Evolutionary conservation across 352 stramenopile species (phyloP), one percentile per base, ranked within the genome.

Genomic region (Pilasporangium apinafurcum): DNA sequence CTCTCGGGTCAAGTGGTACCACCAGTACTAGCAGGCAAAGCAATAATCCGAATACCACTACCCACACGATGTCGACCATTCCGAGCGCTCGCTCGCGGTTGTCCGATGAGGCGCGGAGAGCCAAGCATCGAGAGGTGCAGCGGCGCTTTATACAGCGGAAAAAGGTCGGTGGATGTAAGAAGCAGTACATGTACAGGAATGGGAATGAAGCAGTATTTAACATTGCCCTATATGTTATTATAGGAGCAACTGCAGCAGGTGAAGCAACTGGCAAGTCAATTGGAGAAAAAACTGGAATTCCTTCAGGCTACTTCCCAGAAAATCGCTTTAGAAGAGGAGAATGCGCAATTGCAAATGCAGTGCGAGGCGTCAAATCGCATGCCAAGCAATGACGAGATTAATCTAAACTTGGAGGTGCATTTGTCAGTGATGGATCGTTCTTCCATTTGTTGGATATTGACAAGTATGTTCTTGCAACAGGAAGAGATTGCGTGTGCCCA

Each of bases 141-240:
- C 56, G 62, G 7, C 62, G 62, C 36, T 74, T 78, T 32, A 64
- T 72, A 20, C 43, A 71, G 51, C 41, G 62, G 13, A 78, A 74
- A 18, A 74, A 72, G 53, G 56, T 59, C 17, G 7, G 13, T 4
- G 9, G 2, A 4, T 33, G 31, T 31, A n/a, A n/a, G 24, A 33
- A 34, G 3, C 20, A 37, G 5, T 10, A 20, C n/a, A n/a, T n/a
- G n/a, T n/a, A n/a, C n/a, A n/a, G n/a, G n/a, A n/a, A n/a, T n/a
- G n/a, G n/a, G n/a, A n/a, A n/a, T n/a, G n/a, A n/a, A n/a, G n/a
- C n/a, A 25, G 3, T 34, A 27, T n/a, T 33, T 33, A 10, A 16
- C 2, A n/a, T 17, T 48, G 10, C 13, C 17, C 25, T 18, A 5
- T 43, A 8, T 7, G 20, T 26, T 27, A 4, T 32, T 25, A 39